Percentiles rank a stretch among this genome's conserved stretches.
These are phyloP conservation scores for Oryza punctata DNA, from an alignment of 176 grass and related monocot genomes.

Conservation along the genomic window DNA sequence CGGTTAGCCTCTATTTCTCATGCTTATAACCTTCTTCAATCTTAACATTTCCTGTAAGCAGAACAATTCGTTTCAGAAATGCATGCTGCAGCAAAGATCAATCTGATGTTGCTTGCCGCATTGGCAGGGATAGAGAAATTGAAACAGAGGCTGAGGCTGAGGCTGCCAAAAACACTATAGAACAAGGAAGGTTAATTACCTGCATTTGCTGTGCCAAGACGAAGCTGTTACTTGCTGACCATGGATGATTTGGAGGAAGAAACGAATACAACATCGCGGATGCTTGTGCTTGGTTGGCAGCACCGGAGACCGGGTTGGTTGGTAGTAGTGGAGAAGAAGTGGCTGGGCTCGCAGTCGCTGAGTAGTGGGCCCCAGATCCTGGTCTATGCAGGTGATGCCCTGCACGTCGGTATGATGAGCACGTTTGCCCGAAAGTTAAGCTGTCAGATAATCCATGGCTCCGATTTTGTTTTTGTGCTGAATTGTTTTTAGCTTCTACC, in stretches of 20 bases:
- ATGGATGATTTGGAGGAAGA: not conserved
- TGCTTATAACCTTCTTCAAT: not conserved
- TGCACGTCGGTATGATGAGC: constrained; percentile 29
- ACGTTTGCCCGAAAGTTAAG: not conserved
- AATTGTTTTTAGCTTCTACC: not conserved
- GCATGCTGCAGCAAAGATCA: not conserved
- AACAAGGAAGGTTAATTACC: not conserved
- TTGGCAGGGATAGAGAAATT: not conserved
- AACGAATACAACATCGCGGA: not conserved
- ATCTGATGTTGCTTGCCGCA: not conserved
- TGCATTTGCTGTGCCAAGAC: not conserved
- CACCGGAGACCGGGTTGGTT: not conserved
- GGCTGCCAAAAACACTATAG: not conserved
- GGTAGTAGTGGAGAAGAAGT: constrained; percentile 40
- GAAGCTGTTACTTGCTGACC: not conserved
- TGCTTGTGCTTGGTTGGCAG: constrained; percentile 5
- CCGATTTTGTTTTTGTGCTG: not conserved
- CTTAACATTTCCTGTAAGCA: not conserved
- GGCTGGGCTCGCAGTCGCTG: constrained; percentile 10
- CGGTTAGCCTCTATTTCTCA: not conserved
- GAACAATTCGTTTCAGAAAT: not conserved
- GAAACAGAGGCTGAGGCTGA: not conserved
- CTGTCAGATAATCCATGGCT: not conserved
- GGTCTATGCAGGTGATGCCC: constrained; percentile 11
- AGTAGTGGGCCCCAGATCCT: not conserved